These are phyloP conservation scores for Flaveria trinervia DNA, from an alignment of 129 eudicot species.

Conservation along the genomic window DNA sequence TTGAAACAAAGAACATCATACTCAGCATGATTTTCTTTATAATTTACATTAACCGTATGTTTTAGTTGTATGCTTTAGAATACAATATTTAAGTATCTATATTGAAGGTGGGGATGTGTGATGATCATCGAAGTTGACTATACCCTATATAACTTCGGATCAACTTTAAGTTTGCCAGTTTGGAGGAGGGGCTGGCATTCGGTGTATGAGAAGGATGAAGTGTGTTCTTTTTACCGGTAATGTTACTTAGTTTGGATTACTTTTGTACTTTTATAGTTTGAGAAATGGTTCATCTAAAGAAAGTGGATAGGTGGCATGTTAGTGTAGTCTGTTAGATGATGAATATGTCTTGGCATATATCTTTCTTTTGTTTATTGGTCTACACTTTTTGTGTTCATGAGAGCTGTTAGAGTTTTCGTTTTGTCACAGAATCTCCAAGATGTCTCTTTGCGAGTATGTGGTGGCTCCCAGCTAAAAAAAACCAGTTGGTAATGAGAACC, in stretches of 20 bases:
- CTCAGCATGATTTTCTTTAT: neutral
- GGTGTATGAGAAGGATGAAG: too few species aligned
- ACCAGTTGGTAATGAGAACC: neutral
- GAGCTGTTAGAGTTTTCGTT: neutral
- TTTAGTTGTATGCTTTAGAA: neutral
- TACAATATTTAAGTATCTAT: neutral
- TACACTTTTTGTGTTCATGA: neutral
- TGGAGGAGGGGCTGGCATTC: too few species aligned
- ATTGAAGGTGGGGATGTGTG: neutral
- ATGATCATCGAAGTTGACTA: neutral
- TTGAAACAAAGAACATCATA: neutral
- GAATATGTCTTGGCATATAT: conserved; percentile 13
- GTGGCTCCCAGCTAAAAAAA: neutral
- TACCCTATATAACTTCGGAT: too few species aligned
- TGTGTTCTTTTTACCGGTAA: too few species aligned
- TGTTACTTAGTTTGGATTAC: too few species aligned
- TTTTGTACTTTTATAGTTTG: too few species aligned
- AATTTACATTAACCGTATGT: neutral
- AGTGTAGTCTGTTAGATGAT: neutral
- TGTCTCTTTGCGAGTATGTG: neutral
- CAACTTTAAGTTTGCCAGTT: too few species aligned
- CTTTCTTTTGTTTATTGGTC: conserved; percentile 10
- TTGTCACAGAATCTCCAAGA: neutral
- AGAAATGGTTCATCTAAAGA: neutral
- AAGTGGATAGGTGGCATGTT: neutral